Base-by-base conservation (phyloP, 768 basidiomycete species). In the Kwoniella botswanensis region DNA sequence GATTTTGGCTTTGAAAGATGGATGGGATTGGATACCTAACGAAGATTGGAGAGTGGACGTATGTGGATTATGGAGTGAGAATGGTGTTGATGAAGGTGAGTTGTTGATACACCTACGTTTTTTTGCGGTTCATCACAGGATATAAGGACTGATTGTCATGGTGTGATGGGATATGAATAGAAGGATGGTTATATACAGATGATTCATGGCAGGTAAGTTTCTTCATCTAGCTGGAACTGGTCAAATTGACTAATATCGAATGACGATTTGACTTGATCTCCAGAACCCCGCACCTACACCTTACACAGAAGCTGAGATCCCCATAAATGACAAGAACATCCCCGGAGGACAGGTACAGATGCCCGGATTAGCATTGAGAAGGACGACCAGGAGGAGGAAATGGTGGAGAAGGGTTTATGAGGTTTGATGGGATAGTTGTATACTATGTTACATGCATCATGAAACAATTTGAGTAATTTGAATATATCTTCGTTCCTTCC, bases 11-110 rank as follows among this genome's bases (percentile, higher is more conserved):
- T 65, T 83, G 35, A 72, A 76, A 44, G 72, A 74, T 0, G 80
- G 78, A 2, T 83, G 82, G 82, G 69, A 57, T 2, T 83, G 77
- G 67, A 66, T 83, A 0, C 77, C 81, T 2, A 65, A 70, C 0
- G 82, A 82, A 68, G 82, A 82, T 35, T 83, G 82, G 82, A 70
- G 79, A 55, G 77, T 83, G 9, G 79, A 83, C 62, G 67, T 73
- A 9, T 73, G 65, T 22, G 81, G 78, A 10, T 54, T 77, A 41
- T 83, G 82, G 82, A 75, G 70, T 67, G 73, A 73, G 2, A 63
- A 55, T 2, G 82, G 77, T 0, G 70, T 69, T 1, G 82, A 83
- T 65, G 73, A 60, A 4, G 79, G 80, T 81, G 66, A 73, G 75
- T 74, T 15, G 7, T 35, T 35, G 0, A 35, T 35, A 1, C 6